Base-by-base conservation (phyloP, 768 basidiomycete genomes). In the Coprinellus aureogranulatus region DNA sequence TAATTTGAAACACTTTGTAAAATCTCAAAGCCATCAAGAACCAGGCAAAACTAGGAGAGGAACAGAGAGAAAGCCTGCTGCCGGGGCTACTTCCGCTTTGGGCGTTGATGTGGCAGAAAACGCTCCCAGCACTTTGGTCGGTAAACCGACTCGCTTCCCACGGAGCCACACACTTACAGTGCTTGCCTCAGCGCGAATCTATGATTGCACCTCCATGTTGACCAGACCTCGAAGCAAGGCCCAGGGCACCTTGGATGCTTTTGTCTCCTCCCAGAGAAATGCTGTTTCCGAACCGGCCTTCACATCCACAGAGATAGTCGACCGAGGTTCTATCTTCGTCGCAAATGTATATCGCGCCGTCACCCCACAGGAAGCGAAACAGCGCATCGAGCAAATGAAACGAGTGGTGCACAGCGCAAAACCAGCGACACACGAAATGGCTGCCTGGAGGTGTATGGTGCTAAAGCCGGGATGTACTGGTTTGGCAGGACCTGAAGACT, bases 401-500 rank as follows among this genome's bases (percentile, higher is more conserved):
- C 68, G 83, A 55, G 79, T 87, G 41, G 68, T 84, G 1, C 88
- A 90, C 64, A 77, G 74, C 4, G 60, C 75, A 34, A 83, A 80
- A 41, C 82, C 80, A 11, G 87, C 88, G 0, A 76, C 84, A 11
- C 87, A 91, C 61, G 86, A 89, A 65, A 89, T 94, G 44, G 75
- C 79, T 39, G 92, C 90, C 4, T 94, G 88, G 87, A 76, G 92
- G 31, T 86, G 84, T 64, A 89, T 94, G 87, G 78, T 78, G 0
- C 70, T 89, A 54, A 90, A 86, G 68, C 64, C 75, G 11, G 89
- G 87, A 2, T 76, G 74, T 48, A 84, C 79, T 2, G 92, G 92
- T 1, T 70, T 93, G 2, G 77, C 70, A 1, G 88, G 89, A 2
- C 84, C 86, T 2, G 88, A 89, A 26, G 92, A 94, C 64, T 94